Percentiles rank a stretch among this genome's conserved stretches.
These are phyloP conservation scores for Panellus pusillus DNA, from an alignment of 768 basidiomycete species.

Conservation along the genomic window DNA sequence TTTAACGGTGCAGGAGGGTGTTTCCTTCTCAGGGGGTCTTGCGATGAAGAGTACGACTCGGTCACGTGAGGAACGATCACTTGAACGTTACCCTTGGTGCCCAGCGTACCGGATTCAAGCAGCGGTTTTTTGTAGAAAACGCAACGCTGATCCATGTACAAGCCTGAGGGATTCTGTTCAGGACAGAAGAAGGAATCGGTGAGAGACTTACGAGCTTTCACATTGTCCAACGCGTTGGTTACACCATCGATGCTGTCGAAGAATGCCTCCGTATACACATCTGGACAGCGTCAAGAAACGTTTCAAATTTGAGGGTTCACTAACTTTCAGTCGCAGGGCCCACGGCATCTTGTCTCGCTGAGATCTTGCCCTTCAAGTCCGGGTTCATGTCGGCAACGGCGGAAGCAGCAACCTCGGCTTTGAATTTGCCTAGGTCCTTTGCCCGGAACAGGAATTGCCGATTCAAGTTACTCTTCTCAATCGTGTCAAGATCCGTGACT, in stretches of 20 bases:
- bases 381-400: constrained; percentile 98
- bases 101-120: constrained; percentile 95
- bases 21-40: constrained; percentile 99
- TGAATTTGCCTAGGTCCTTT: constrained; percentile 96
- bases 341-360: constrained; percentile 89
- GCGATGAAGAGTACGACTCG: constrained; percentile 95
- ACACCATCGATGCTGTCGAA: constrained; percentile 88
- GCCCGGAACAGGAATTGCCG: constrained; percentile 96
- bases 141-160: constrained; percentile 98
- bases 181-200: not conserved
- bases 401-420: constrained; percentile 88
- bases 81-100: constrained; percentile 97
- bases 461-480: constrained; percentile 99
- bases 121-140: constrained; percentile 95
- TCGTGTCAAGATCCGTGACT: constrained; percentile 97
- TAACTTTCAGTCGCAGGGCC: constrained; percentile 90
- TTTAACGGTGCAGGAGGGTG: constrained; percentile 96
- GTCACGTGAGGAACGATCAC: constrained; percentile 92
- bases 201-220: constrained; percentile 77
- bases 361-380: constrained; percentile 80
- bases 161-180: constrained; percentile 47
- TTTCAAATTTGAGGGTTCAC: constrained; percentile 27
- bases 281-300: constrained; percentile 63
- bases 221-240: constrained; percentile 97
- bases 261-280: constrained; percentile 85